Base-by-base conservation (phyloP, 2,329 filamentous ascomycete species). In the Curvularia hawaiiensis region DNA sequence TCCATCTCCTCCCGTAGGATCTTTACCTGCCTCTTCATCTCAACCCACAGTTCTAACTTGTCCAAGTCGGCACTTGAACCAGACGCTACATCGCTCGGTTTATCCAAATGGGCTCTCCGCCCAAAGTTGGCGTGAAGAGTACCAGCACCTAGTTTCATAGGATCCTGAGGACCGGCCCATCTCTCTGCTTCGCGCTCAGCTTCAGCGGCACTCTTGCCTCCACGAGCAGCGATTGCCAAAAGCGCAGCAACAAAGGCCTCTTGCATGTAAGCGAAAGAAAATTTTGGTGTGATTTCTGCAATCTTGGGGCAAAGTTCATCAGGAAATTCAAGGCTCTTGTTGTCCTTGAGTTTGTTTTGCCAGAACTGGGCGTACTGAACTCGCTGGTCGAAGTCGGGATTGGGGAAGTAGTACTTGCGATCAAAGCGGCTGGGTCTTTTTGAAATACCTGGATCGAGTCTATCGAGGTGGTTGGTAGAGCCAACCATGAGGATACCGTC, bases 401-500 rank as follows among this genome's bases (percentile, higher is more conserved):
- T 67, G 1, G 75, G 67, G 61, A 80, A 82, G 54, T 76, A 74
- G 67, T 80, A 81, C 58, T 82, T 82, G 28, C 80, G 66, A 54
- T 82, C 80, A 58, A 82, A 82, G 6, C 80, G 71, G 24, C 69
- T 75, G 2, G 80, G 80, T 0, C 80, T 75, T 70, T 82, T 81
- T 14, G 75, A 67, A 46, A 82, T 88, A 20, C 87, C 88, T 0
- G 88, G 87, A 62, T 90, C 88, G 5, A 91, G 76, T 1, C 82
- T 80, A 35, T 90, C 87, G 5, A 90, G 79, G 62, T 82, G 79
- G 66, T 89, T 89, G 0, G 87, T 89, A 52, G 83, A 86, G 30
- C 84, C 86, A 28, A 89, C 80, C 77, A 91, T 88, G 64, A 90
- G 83, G 51, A 90, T 89, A 11, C 88, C 88, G 62, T 90, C 85